Conservation (phyloP, 805 yeast species). For the Wickerhamomyces ciferrii region DNA sequence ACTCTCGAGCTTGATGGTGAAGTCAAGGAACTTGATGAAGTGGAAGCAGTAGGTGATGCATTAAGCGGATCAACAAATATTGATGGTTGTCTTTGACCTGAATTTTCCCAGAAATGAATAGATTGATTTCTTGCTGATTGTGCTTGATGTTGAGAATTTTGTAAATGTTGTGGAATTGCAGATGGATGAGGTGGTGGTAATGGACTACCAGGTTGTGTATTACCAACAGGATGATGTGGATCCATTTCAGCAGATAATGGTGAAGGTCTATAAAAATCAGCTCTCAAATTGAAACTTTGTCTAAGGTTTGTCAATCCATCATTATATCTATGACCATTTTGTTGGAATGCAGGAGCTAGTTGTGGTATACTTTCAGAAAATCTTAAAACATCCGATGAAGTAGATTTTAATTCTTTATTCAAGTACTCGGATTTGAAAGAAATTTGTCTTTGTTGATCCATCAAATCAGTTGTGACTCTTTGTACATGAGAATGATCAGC, state of each 20-base stretch:
- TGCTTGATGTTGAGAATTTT: constrained; percentile 1
- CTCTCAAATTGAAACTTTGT: constrained; percentile 15
- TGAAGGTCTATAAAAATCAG: constrained; percentile 9
- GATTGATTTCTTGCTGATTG: constrained; percentile 13
- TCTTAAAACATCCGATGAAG: constrained; percentile 16
- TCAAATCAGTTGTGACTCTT: constrained; percentile 8
- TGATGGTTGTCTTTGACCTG: constrained; percentile 19
- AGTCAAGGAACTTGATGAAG: constrained; percentile 4
- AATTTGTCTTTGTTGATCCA: constrained; percentile 11
- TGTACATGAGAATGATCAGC: constrained; percentile 5
- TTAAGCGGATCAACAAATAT: constrained; percentile 21
- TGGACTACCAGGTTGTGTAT: neutral
- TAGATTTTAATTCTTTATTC: constrained; percentile 13
- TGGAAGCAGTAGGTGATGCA: constrained; percentile 5
- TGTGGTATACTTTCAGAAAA: constrained; percentile 20
- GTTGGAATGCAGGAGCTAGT: constrained; percentile 16
- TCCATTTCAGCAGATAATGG: constrained; percentile 1
- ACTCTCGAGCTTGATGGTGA: constrained; percentile 1
- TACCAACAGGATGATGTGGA: neutral
- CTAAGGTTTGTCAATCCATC: constrained; percentile 11
- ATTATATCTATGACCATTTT: constrained; percentile 5
- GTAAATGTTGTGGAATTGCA: neutral
- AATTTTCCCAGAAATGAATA: constrained; percentile 21
- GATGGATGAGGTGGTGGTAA: neutral
- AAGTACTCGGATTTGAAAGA: constrained; percentile 13